Base-by-base conservation (phyloP, 192 early-diverging fungal genomes). In the Coemansia sp. region DNA sequence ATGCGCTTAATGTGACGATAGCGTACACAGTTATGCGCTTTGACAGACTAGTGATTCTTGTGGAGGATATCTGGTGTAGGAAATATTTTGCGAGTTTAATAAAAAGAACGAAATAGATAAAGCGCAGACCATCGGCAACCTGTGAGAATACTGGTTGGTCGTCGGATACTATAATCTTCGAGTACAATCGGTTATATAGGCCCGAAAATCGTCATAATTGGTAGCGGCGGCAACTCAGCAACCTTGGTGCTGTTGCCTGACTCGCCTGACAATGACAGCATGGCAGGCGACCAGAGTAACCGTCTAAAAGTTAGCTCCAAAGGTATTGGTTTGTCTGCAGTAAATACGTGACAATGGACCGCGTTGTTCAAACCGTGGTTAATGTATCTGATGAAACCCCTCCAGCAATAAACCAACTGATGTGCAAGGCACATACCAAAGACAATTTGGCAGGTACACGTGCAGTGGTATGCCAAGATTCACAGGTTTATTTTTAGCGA, bases 31-130 rank as follows among this genome's bases (percentile, higher is more conserved):
- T 41, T 41, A 35, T 35, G 7, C 31, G 41, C 41, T 45, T 16
- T 45, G 41, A 5, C 31, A 35, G 41, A 35, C 16, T 45, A 45
- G 41, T 45, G 5, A 45, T 45, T n/a, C 31, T 7, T 45, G 14
- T 45, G 41, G 14, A 17, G 50, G 21, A 35, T n/a, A n/a, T 45
- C 41, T 45, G 6, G 31, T 35, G 31, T 35, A 35, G 31, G 7
- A 82, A 90, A 94, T 3, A 96, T 80, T 61, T 90, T 85, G 71
- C 87, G 88, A 35, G 88, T 88, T 77, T 97, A 35, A 35, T 35
- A 35, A 6, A 35, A 35, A 35, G 7, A 35, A 45, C 41, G 16
- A 52, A 35, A 35, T 35, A 59, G 16, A 21, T 14, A 16, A 59
- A 59, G 38, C 57, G 57, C 39, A 37, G 57, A n/a, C 57, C 57